These are phyloP conservation scores for Mycena sanguinolenta DNA, from an alignment of 768 basidiomycete species.

Conservation along the genomic window DNA sequence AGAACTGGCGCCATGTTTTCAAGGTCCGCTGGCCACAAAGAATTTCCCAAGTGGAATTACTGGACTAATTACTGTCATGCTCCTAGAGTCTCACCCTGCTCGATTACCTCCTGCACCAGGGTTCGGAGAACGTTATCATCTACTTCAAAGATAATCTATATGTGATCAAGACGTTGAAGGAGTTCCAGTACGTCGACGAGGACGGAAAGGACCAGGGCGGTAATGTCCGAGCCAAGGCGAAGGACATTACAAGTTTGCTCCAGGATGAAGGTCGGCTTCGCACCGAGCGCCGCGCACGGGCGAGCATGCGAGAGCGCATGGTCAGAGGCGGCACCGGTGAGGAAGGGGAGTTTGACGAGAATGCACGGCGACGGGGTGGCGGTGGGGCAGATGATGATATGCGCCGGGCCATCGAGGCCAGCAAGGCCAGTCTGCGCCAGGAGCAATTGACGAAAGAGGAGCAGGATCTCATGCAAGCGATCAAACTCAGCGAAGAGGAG, in stretches of 20 bases:
- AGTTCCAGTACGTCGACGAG: slow-evolving; percentile 97
- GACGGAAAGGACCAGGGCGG: slow-evolving; percentile 97
- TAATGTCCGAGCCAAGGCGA: slow-evolving; percentile 97
- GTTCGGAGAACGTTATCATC: slow-evolving; percentile 97
- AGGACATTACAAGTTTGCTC: slow-evolving; percentile 96
- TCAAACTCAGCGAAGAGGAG: slow-evolving; percentile 91
- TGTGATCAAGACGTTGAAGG: slow-evolving; percentile 98
- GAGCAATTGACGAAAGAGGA: slow-evolving; percentile 85
- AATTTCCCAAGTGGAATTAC: background rate
- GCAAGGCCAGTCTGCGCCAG: slow-evolving; percentile 78
- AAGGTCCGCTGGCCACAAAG: slow-evolving; percentile 71
- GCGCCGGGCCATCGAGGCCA: slow-evolving; percentile 88
- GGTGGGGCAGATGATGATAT: slow-evolving; percentile 84
- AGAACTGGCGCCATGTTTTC: slow-evolving; percentile 99
- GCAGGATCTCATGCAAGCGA: slow-evolving; percentile 84
- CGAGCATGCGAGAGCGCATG: slow-evolving; percentile 97
- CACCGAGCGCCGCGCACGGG: slow-evolving; percentile 85
- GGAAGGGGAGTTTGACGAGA: slow-evolving; percentile 60
- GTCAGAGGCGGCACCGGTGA: slow-evolving; percentile 69
- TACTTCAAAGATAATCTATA: slow-evolving; percentile 99
- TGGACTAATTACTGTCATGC: slow-evolving; percentile 2
- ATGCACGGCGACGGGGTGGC: slow-evolving; percentile 52
- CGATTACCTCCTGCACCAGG: slow-evolving; percentile 96
- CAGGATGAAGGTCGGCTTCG: slow-evolving; percentile 88
- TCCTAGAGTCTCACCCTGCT: slow-evolving; percentile 88